Evolutionary conservation across 2,329 filamentous ascomycete species (phyloP).

Genomic region (Talaromyces albobiverticillius): DNA sequence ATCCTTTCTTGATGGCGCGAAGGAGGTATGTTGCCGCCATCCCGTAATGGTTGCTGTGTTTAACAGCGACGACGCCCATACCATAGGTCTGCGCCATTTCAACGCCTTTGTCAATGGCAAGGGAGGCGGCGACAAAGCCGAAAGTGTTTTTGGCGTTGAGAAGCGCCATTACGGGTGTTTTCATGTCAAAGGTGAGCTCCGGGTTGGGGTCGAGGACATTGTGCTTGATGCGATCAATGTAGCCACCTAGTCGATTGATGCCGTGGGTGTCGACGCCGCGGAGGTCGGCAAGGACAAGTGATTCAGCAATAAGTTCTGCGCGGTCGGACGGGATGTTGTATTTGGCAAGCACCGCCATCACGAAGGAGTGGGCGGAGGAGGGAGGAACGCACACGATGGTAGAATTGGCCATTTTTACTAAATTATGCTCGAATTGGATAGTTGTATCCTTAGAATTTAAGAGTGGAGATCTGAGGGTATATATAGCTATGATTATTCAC

Average conservation of each 20-base stretch:
- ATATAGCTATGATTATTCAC: neutral
- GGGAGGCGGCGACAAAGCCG: constrained; percentile 26
- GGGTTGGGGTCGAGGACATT: constrained; percentile 22
- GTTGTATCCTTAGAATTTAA: neutral
- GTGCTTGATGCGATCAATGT: constrained; percentile 22
- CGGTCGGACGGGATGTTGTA: neutral
- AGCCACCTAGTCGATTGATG: constrained; percentile 22
- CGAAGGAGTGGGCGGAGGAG: neutral
- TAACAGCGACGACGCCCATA: constrained; percentile 23
- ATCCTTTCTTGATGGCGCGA: constrained; percentile 20
- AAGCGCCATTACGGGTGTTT: constrained; percentile 26
- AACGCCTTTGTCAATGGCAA: constrained; percentile 21
- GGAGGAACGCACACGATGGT: neutral
- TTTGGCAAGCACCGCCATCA: neutral
- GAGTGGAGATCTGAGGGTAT: neutral
- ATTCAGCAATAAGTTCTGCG: constrained; percentile 16
- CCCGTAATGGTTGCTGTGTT: constrained; percentile 26
- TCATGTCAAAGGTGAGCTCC: constrained; percentile 17
- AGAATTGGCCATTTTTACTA: neutral
- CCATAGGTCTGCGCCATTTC: constrained; percentile 19
- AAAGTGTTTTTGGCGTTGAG: constrained; percentile 29
- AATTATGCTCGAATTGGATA: neutral
- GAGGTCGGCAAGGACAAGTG: constrained; percentile 24
- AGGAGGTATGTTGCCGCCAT: constrained; percentile 26
- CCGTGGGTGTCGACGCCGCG: constrained; percentile 27